These are phyloP conservation scores for Corylus heterophylla DNA, from an alignment of 306 rosid genomes.

Conservation along the genomic window DNA sequence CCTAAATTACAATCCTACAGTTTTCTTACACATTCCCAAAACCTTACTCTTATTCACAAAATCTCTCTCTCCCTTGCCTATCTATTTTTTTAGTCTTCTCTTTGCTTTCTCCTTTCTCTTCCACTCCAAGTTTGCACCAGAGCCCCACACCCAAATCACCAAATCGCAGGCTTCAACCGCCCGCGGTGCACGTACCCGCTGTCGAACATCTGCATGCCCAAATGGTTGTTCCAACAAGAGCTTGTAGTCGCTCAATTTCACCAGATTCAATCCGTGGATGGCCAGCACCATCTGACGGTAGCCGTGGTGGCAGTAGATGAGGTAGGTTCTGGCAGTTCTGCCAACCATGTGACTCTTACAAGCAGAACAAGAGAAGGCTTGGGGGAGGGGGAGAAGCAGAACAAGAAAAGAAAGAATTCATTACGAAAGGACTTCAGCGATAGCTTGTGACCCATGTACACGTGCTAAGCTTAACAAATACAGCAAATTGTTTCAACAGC, in stretches of 20 bases:
- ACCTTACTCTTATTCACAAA: too few relatives aligned
- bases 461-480: background rate
- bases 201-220: conserved; percentile 87
- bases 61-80: too few relatives aligned
- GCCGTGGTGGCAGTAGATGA: conserved; percentile 71
- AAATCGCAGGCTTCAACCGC: conserved; percentile 67
- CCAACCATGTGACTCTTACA: background rate
- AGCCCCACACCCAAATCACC: conserved; percentile 26
- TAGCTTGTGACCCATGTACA: background rate
- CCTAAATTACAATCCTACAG: too few relatives aligned
- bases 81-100: too few relatives aligned
- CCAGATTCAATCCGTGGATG: conserved; percentile 72
- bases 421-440: background rate
- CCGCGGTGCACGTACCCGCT: conserved; percentile 91
- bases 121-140: too few relatives aligned
- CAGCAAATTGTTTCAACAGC: background rate
- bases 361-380: background rate
- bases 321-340: conserved; percentile 43
- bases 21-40: too few relatives aligned
- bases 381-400: too few relatives aligned
- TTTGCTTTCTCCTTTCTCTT: too few relatives aligned
- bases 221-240: conserved; percentile 50
- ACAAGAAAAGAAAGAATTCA: background rate
- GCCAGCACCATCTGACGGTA: conserved; percentile 73
- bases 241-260: conserved; percentile 73